A percentile compares a stretch with the other conserved stretches of the same genome.
These are phyloP conservation scores for Apiospora marii DNA, from an alignment of 2,329 filamentous ascomycete genomes.

Conservation along the genomic window DNA sequence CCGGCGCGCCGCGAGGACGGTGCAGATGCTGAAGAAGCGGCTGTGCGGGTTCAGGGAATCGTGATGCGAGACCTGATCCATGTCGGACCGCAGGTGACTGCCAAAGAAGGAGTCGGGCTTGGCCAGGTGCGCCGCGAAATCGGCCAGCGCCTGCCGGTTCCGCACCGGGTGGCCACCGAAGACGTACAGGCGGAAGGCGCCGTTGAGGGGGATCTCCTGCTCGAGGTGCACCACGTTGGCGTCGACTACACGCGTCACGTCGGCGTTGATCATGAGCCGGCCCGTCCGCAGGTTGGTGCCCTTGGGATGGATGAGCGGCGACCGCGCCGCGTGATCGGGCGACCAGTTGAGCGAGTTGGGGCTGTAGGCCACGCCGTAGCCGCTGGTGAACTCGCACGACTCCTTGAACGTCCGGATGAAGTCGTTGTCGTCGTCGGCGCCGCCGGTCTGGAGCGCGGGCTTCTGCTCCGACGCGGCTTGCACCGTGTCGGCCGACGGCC, in stretches of 20 bases:
- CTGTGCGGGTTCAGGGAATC: slow-evolving; percentile 88
- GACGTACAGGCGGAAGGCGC: slow-evolving; percentile 84
- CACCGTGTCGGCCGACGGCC: slow-evolving; percentile 77
- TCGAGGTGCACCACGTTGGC: slow-evolving; percentile 91
- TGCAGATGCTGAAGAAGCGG: slow-evolving; percentile 79
- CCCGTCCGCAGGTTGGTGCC: slow-evolving; percentile 75
- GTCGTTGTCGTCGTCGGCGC: slow-evolving; percentile 68
- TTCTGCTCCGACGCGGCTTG: slow-evolving; percentile 63
- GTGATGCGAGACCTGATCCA: slow-evolving; percentile 72
- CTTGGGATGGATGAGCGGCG: slow-evolving; percentile 71
- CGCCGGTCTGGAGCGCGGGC: slow-evolving; percentile 32
- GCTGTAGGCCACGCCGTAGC: slow-evolving; percentile 88
- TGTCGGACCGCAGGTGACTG: slow-evolving; percentile 68
- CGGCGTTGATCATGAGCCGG: slow-evolving; percentile 77
- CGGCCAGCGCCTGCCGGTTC: slow-evolving; percentile 69
- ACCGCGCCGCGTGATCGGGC: slow-evolving; percentile 73
- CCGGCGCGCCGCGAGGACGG: slow-evolving; percentile 75
- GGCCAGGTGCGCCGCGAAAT: slow-evolving; percentile 72
- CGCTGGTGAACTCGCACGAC: slow-evolving; percentile 89
- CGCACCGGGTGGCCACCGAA: slow-evolving; percentile 76
- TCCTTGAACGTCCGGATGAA: slow-evolving; percentile 93
- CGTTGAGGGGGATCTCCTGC: slow-evolving; percentile 88
- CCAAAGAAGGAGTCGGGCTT: slow-evolving; percentile 77
- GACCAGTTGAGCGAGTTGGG: slow-evolving; percentile 88
- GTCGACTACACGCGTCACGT: slow-evolving; percentile 87